These are phyloP conservation scores for Laguncularia racemosa DNA, from an alignment of 345 rosid species.

Conservation along the genomic window DNA sequence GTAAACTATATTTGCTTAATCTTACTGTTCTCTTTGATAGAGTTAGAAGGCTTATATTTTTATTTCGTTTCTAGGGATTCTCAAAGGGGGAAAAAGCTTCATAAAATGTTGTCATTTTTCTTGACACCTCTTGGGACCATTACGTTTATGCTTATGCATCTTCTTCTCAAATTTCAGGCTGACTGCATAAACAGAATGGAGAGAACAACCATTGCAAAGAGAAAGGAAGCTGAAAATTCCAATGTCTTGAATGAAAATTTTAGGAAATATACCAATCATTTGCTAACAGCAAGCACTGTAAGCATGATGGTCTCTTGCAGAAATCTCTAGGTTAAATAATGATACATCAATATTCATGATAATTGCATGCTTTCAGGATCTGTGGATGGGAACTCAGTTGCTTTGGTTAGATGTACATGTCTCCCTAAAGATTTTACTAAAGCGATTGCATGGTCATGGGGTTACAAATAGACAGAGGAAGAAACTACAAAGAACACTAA, in stretches of 20 bases:
- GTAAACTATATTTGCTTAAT: no score
- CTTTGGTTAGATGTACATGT: slow-evolving; percentile 35
- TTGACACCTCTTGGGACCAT: no score
- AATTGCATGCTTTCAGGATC: slow-evolving; percentile 23
- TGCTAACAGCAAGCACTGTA: slow-evolving; percentile 11
- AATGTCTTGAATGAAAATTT: slow-evolving; percentile 17
- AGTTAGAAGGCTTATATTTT: no score
- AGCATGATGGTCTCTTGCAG: slow-evolving; percentile 3
- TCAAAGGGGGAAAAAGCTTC: no score
- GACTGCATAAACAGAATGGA: slow-evolving; percentile 9
- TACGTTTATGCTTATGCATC: neutral
- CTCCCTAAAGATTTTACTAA: slow-evolving; percentile 33
- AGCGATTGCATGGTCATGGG: slow-evolving; percentile 32
- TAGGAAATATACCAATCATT: slow-evolving; percentile 31
- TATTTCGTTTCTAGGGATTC: no score
- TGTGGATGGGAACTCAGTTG: slow-evolving; percentile 56
- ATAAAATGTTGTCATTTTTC: no score
- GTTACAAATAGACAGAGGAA: slow-evolving; percentile 33
- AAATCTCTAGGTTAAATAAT: neutral
- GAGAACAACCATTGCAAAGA: slow-evolving; percentile 9
- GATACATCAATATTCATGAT: neutral
- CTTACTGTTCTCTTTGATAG: no score
- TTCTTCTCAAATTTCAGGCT: slow-evolving; percentile 15
- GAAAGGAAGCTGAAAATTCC: slow-evolving; percentile 9
- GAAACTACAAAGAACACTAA: slow-evolving; percentile 37